A percentile compares a stretch with the other conserved stretches of the same genome.
Conservation (phyloP, 768 basidiomycete species). For the Peribolospora baueri region DNA sequence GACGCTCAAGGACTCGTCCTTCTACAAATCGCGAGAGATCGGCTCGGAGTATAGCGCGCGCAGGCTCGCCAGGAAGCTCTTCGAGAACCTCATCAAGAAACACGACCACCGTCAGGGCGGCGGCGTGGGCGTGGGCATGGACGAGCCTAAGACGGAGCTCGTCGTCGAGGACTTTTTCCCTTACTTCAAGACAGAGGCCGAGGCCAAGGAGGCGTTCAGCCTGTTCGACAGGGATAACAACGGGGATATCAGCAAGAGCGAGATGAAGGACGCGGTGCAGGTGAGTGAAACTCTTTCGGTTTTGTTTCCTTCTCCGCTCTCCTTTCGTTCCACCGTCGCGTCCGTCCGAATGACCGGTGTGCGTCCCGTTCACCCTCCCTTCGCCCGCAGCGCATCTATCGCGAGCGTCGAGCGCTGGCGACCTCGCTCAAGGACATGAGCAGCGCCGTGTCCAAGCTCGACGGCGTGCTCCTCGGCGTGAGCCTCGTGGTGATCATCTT, state of each 20-base stretch:
- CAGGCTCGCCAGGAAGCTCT: constrained; percentile 8
- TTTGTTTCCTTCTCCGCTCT: not conserved
- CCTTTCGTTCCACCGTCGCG: not conserved
- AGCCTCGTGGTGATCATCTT: constrained; percentile 39
- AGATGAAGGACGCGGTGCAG: constrained; percentile 64
- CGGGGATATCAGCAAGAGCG: constrained; percentile 48
- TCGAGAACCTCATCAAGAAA: constrained; percentile 6
- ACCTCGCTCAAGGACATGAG: constrained; percentile 42
- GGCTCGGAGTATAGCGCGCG: constrained; percentile 4
- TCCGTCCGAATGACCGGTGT: not conserved
- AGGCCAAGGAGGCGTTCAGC: constrained; percentile 40
- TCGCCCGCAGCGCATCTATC: constrained; percentile 32
- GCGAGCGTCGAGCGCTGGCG: constrained; percentile 45
- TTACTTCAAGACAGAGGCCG: constrained; percentile 44
- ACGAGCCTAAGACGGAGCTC: not conserved
- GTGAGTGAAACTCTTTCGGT: not conserved
- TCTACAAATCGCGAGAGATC: constrained; percentile 7
- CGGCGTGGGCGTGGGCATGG: not conserved
- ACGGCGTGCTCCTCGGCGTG: constrained; percentile 41
- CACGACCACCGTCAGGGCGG: not conserved
- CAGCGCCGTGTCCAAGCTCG: constrained; percentile 50
- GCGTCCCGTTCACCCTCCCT: not conserved
- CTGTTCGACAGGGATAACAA: constrained; percentile 63
- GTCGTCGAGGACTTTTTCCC: constrained; percentile 36
- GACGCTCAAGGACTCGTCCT: constrained; percentile 4